A percentile compares a stretch with the other conserved stretches of the same genome.
These are phyloP conservation scores for Phytopythium chamaehyphon DNA, from an alignment of 352 stramenopile genomes.

Conservation along the genomic window DNA sequence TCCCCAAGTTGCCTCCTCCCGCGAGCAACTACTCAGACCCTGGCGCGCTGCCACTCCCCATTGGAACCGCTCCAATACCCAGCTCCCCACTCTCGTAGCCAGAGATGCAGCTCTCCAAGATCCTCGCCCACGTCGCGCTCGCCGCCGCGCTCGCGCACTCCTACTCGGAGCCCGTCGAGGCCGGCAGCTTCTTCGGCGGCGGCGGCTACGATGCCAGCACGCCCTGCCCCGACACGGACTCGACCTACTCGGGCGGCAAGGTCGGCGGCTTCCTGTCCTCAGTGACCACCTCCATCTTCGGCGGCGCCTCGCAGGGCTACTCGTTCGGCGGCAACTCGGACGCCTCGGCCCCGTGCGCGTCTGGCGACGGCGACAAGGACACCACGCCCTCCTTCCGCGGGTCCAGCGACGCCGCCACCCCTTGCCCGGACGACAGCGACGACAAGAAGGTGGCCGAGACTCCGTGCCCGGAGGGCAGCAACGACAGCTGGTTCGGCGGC, in stretches of 20 bases:
- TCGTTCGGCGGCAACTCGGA: slow-evolving; percentile 4
- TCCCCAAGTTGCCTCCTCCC: slow-evolving; percentile 24
- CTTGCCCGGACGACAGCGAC: not conserved
- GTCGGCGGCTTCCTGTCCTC: not conserved
- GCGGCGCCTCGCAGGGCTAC: not conserved
- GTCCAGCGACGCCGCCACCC: not conserved
- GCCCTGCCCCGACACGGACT: slow-evolving; percentile 28
- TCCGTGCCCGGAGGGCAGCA: not conserved
- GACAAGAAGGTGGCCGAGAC: not conserved
- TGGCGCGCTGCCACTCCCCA: slow-evolving; percentile 8
- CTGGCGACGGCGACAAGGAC: not conserved
- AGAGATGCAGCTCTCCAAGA: slow-evolving; percentile 23
- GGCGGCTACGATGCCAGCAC: slow-evolving; percentile 35
- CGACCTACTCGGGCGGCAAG: slow-evolving; percentile 3
- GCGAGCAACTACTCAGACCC: slow-evolving; percentile 4
- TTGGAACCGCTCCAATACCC: slow-evolving; percentile 9
- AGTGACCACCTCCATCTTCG: not conserved
- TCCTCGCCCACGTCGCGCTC: slow-evolving; percentile 16
- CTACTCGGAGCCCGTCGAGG: slow-evolving; percentile 8
- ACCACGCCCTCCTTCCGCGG: not conserved
- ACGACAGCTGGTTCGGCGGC: too few species aligned
- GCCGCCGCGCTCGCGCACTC: slow-evolving; percentile 11
- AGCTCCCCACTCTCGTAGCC: not conserved
- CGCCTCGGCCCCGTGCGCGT: not conserved
- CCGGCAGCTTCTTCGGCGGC: not conserved